These are phyloP conservation scores for Botrytis aclada DNA, from an alignment of 2,329 filamentous ascomycete genomes.

Conservation along the genomic window DNA sequence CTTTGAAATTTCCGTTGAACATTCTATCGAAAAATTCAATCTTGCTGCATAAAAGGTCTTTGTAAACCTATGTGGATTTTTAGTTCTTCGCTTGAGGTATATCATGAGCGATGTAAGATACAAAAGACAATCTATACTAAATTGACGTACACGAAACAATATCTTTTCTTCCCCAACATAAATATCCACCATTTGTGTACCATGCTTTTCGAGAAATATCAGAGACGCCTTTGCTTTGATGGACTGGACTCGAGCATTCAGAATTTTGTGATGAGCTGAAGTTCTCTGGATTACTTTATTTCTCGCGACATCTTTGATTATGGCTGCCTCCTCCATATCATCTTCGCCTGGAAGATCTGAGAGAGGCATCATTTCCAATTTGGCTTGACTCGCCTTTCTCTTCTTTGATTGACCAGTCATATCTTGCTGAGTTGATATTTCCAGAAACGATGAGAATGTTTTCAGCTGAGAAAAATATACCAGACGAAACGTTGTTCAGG, in stretches of 20 bases:
- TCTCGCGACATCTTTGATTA: no score
- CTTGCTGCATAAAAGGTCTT: constrained; percentile 18
- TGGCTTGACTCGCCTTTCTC: not conserved
- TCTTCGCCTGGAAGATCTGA: no score
- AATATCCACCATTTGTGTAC: constrained; percentile 20
- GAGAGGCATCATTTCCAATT: not conserved
- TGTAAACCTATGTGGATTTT: not conserved
- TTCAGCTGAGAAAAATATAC: no score
- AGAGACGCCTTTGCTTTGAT: not conserved
- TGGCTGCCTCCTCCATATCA: no score
- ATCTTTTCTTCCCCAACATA: constrained; percentile 15
- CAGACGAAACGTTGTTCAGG: no score
- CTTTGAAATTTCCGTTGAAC: constrained; percentile 19
- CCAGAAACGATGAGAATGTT: no score
- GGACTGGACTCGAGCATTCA: not conserved
- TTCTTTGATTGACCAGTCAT: not conserved
- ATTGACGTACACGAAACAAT: not conserved
- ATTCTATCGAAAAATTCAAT: constrained; percentile 26
- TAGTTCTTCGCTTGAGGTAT: not conserved
- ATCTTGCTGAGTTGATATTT: not conserved
- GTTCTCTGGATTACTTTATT: no score
- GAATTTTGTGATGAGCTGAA: not conserved
- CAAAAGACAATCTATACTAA: not conserved
- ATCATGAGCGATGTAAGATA: not conserved
- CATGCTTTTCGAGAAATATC: not conserved